Evolutionary conservation across 2,329 filamentous ascomycete genomes (phyloP).

Genomic region (Penicillium sp.): DNA sequence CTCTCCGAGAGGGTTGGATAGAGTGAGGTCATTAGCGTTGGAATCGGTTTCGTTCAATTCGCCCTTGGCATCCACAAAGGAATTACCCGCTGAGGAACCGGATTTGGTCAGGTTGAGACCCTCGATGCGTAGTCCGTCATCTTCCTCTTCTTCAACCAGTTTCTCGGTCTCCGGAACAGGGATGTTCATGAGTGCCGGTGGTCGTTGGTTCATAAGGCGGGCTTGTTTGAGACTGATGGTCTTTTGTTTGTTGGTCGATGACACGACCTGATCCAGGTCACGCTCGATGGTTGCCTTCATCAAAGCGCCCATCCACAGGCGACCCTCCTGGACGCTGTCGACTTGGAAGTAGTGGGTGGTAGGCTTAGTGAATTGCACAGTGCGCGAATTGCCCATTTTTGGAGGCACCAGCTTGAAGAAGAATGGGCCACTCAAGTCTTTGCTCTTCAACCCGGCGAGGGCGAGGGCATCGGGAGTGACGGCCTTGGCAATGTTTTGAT

Average conservation of each 20-base stretch:
- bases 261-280: constrained; percentile 73
- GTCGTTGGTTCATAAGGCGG: constrained; percentile 80
- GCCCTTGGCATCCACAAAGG: constrained; percentile 15
- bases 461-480: constrained; percentile 31
- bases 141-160: constrained; percentile 27
- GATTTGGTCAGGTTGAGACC: constrained; percentile 34
- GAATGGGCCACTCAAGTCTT: constrained; percentile 70
- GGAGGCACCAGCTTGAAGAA: constrained; percentile 98
- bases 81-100: constrained; percentile 13
- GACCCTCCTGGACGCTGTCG: constrained; percentile 81
- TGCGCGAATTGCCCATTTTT: constrained; percentile 79
- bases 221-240: constrained; percentile 92
- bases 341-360: constrained; percentile 98
- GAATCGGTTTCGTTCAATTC: constrained; percentile 3
- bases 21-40: neutral
- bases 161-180: constrained; percentile 24
- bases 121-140: constrained; percentile 23
- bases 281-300: constrained; percentile 99
- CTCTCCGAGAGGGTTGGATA: constrained; percentile 26
- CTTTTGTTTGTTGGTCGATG: constrained; percentile 93
- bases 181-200: constrained; percentile 76
- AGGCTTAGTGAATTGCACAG: constrained; percentile 96
- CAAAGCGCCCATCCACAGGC: constrained; percentile 95
- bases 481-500: constrained; percentile 34
- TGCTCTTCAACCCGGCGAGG: constrained; percentile 31